These are phyloP conservation scores for Dactylellina cionopaga DNA, from an alignment of 2,329 filamentous ascomycete species.

Conservation along the genomic window DNA sequence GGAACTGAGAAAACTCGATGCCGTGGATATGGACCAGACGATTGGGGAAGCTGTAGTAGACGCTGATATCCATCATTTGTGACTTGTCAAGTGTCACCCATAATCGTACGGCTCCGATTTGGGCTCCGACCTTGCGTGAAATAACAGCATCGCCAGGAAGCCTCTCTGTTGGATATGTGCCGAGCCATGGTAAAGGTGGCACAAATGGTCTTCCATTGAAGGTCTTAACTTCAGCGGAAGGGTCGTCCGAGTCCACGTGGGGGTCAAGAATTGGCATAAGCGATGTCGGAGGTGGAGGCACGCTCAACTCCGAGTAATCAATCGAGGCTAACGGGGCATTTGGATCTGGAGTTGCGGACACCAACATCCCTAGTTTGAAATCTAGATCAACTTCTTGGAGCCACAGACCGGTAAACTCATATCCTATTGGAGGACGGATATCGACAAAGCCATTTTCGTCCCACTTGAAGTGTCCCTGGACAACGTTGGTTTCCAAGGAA, in stretches of 20 bases:
- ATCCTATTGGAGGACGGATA: constrained; percentile 34
- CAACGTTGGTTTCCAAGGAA: constrained; percentile 29
- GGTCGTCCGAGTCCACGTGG: constrained; percentile 25
- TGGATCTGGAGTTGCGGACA: constrained; percentile 14
- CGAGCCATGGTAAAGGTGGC: constrained; percentile 44
- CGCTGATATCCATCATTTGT: constrained; percentile 27
- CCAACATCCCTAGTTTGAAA: constrained; percentile 47
- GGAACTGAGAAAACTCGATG: constrained; percentile 32
- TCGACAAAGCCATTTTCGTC: constrained; percentile 39
- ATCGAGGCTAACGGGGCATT: constrained; percentile 15
- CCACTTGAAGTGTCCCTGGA: constrained; percentile 46
- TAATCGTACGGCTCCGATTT: constrained; percentile 34
- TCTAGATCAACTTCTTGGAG: constrained; percentile 42
- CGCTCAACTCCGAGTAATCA: constrained; percentile 32
- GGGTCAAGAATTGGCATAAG: constrained; percentile 34
- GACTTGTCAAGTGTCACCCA: constrained; percentile 24
- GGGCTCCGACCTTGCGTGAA: constrained; percentile 42
- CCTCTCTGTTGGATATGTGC: constrained; percentile 36
- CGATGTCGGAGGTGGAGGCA: constrained; percentile 31
- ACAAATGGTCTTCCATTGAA: constrained; percentile 44
- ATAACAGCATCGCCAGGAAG: constrained; percentile 36
- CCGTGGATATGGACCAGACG: constrained; percentile 45
- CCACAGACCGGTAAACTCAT: constrained; percentile 48
- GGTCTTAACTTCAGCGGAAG: constrained; percentile 23
- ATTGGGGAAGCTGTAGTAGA: constrained; percentile 49